Percentiles rank a stretch among this genome's conserved stretches.
Evolutionary conservation across 1,139 yeast species (phyloP).

Genomic region (Blastobotrys malaysiensis): DNA sequence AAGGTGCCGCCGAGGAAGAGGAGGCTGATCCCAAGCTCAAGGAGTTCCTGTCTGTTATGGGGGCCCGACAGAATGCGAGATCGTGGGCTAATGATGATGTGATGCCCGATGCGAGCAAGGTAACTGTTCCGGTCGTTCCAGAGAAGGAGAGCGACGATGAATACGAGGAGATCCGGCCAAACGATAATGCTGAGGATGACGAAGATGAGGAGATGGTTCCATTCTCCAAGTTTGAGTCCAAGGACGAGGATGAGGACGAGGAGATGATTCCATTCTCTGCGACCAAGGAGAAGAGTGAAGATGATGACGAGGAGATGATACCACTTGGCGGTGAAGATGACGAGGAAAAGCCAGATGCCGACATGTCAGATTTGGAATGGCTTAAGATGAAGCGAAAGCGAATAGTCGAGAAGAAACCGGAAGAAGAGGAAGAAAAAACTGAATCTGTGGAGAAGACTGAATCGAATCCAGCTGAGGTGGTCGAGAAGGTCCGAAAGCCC

Average conservation of each 20-base stretch:
- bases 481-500: slow-evolving; percentile 2
- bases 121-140: slow-evolving; percentile 11
- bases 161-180: slow-evolving; percentile 21
- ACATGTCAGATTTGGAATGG: slow-evolving; percentile 84
- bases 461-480: not conserved
- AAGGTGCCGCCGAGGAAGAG: slow-evolving; percentile 8
- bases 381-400: slow-evolving; percentile 69
- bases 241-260: slow-evolving; percentile 20
- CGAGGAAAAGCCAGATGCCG: slow-evolving; percentile 16
- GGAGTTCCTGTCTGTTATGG: slow-evolving; percentile 81
- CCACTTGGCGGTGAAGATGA: slow-evolving; percentile 14
- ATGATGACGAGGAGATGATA: slow-evolving; percentile 17
- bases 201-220: slow-evolving; percentile 3
- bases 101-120: slow-evolving; percentile 29
- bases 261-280: slow-evolving; percentile 17
- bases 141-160: slow-evolving; percentile 29
- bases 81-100: slow-evolving; percentile 77
- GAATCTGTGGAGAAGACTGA: slow-evolving; percentile 5
- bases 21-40: slow-evolving; percentile 49
- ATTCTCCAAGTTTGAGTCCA: not conserved
- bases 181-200: slow-evolving; percentile 23
- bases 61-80: slow-evolving; percentile 57
- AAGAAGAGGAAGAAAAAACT: slow-evolving; percentile 23
- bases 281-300: slow-evolving; percentile 17
- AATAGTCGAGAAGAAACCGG: slow-evolving; percentile 49